These are phyloP conservation scores for Ramaria rubella DNA, from an alignment of 768 basidiomycete genomes.

Conservation along the genomic window DNA sequence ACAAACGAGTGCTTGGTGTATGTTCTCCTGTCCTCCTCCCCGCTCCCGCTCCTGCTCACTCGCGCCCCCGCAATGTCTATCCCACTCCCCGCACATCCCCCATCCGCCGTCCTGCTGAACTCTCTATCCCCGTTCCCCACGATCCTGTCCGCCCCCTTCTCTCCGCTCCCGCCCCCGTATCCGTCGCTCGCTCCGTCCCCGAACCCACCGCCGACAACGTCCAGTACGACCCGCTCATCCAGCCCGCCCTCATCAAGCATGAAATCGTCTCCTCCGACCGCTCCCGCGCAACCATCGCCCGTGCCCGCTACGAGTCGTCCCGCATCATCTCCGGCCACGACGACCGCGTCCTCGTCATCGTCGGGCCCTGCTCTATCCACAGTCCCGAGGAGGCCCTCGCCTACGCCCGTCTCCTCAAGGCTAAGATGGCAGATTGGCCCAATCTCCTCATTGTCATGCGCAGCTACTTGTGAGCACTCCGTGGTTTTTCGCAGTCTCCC, in stretches of 20 bases:
- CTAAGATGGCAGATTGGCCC: slow-evolving; percentile 56
- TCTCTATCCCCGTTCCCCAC: neutral
- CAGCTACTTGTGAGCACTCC: slow-evolving; percentile 84
- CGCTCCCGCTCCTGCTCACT: slow-evolving; percentile 6
- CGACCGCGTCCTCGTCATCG: slow-evolving; percentile 80
- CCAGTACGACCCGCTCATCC: slow-evolving; percentile 94
- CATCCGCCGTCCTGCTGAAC: neutral
- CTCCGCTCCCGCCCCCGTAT: slow-evolving; percentile 5
- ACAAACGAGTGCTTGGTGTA: slow-evolving; percentile 76
- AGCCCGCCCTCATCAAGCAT: slow-evolving; percentile 84
- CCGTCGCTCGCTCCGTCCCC: neutral
- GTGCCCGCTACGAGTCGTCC: slow-evolving; percentile 72
- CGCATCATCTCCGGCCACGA: slow-evolving; percentile 78
- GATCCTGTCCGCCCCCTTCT: slow-evolving; percentile 1
- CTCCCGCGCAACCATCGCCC: slow-evolving; percentile 71
- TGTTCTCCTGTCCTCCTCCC: slow-evolving; percentile 22
- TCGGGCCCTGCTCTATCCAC: slow-evolving; percentile 96
- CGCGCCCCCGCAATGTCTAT: slow-evolving; percentile 7
- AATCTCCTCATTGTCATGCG: slow-evolving; percentile 93
- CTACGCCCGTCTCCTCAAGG: slow-evolving; percentile 69
- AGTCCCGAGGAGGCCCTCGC: slow-evolving; percentile 77
- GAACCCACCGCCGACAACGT: neutral
- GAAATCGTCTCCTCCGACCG: slow-evolving; percentile 65
- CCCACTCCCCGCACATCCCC: slow-evolving; percentile 10
- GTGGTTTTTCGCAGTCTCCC: neutral